Percentiles rank a stretch among this genome's conserved stretches.
phyloP scores from a whole-genome alignment of 176 grass and related monocot species.

The Ananas comosus region DNA sequence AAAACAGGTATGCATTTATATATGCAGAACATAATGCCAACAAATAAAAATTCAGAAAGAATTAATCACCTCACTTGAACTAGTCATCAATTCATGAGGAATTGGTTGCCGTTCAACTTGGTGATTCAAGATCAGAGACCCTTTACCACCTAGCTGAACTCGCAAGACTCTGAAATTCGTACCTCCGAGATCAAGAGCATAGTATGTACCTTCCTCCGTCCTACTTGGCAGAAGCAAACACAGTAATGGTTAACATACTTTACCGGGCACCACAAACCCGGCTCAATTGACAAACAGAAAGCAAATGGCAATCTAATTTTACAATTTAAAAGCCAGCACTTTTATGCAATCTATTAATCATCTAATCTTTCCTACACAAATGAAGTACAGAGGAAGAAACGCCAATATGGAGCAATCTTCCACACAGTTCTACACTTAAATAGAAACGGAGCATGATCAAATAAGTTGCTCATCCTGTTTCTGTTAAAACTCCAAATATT shows the following conservation, averaged over 20 bases:
- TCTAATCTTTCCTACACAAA: too few relatives aligned
- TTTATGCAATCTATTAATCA: too few relatives aligned
- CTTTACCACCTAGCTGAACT: conserved; percentile 51
- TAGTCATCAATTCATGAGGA: conserved; percentile 47
- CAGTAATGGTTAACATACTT: too few relatives aligned
- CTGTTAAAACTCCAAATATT: too few relatives aligned
- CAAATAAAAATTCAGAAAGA: neutral
- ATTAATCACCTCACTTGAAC: conserved; percentile 55
- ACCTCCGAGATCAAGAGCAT: conserved; percentile 75
- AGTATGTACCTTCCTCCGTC: conserved; percentile 59
- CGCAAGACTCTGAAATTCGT: conserved; percentile 84
- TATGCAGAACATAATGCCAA: neutral
- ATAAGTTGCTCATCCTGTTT: too few relatives aligned
- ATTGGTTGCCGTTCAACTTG: conserved; percentile 54
- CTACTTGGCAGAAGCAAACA: conserved; percentile 11
- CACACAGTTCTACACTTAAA: too few relatives aligned
- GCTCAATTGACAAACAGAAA: neutral
- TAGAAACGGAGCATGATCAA: too few relatives aligned
- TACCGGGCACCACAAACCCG: too few relatives aligned
- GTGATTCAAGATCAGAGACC: conserved; percentile 44
- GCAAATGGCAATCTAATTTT: neutral
- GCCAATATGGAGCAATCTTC: too few relatives aligned
- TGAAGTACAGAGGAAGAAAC: too few relatives aligned
- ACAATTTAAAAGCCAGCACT: too few relatives aligned
- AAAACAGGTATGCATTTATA: conserved; percentile 9